Evolutionary conservation across 2,329 filamentous ascomycete species (phyloP), one percentile per base, ranked within the genome.

Genomic region (Nigrograna mackinnonii): DNA sequence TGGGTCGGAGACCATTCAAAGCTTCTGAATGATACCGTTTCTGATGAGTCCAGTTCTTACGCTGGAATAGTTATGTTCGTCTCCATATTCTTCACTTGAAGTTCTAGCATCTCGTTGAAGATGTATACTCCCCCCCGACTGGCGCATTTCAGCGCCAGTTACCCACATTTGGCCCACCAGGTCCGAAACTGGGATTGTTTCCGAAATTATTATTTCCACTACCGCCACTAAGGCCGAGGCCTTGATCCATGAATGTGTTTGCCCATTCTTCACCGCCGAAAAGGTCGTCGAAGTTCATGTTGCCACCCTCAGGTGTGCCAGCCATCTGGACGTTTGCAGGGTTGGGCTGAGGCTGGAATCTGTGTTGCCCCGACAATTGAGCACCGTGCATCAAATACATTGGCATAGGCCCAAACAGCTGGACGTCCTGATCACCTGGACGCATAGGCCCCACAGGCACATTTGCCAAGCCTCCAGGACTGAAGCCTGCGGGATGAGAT

Each of bases 361-460:
- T 50, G 36, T 58, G 38, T 32, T 57, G 50, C 22, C 45, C 41
- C 36, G 62, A 60, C 32, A 47, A 24, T 39, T 52, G 43, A 42
- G 56, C 37, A 34, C 58, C 72, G 61, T 84, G 80, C 68, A 87
- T 79, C 53, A 90, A 73, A 58, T 89, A 91, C 26, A 85, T 82
- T 13, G 86, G 85, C 26, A 89, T 75, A 1, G 86, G 82, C 0
- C 83, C 84, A 44, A 89, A 82, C 11, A 91, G 74, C 50, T 90
- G 86, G 14, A 85, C 86, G 57, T 91, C 87, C 37, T 88, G 80
- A 40, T 86, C 84, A 49, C 85, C 83, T n/a, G 44, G 54, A 21
- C 55, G 52, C n/a, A 52, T 36, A 5, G 49, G 49, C 14, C 47
- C 48, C 7, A 49, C 42, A 7, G 49, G 42, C 6, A 52, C 38